phyloP scores from a whole-genome alignment of 352 stramenopile genomes.

The Saprolegnia parasitica region DNA sequence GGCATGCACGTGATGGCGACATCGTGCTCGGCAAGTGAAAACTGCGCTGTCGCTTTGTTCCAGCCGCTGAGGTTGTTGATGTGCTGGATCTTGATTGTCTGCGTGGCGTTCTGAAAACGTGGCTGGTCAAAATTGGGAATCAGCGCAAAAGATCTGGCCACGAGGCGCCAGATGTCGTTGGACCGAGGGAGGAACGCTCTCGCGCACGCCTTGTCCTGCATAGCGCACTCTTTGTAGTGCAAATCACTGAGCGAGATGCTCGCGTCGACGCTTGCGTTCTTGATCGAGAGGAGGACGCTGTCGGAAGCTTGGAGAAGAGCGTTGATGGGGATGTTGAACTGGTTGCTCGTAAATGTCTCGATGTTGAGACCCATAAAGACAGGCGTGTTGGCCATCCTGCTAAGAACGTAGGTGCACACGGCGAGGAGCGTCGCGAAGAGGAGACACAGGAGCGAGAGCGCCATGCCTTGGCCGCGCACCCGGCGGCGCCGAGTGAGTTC shows the following conservation, averaged over 20 bases:
- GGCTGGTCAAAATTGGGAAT: conserved; percentile 30
- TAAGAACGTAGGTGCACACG: conserved; percentile 26
- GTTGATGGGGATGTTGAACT: conserved; percentile 29
- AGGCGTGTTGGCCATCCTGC: conserved; percentile 27
- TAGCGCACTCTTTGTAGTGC: conserved; percentile 29
- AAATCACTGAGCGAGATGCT: conserved; percentile 29
- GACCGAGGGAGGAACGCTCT: conserved; percentile 25
- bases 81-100: conserved; percentile 27
- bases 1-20: conserved; percentile 27
- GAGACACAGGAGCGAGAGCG: conserved; percentile 25
- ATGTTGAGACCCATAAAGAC: conserved; percentile 29
- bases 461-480: conserved; percentile 19
- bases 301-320: conserved; percentile 29
- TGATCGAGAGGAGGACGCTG: background rate
- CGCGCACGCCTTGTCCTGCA: conserved; percentile 27
- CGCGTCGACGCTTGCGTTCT: conserved; percentile 7
- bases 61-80: conserved; percentile 32
- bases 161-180: conserved; percentile 21
- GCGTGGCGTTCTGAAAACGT: background rate
- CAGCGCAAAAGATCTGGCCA: conserved; percentile 22
- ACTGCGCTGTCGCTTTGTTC: conserved; percentile 31
- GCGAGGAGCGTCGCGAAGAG: conserved; percentile 27
- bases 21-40: conserved; percentile 4
- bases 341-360: conserved; percentile 24
- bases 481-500: background rate